Evolutionary conservation across 2,329 filamentous ascomycete species (phyloP), one percentile per base, ranked within the genome.

Genomic region (Sclerotinia trifoliorum): DNA sequence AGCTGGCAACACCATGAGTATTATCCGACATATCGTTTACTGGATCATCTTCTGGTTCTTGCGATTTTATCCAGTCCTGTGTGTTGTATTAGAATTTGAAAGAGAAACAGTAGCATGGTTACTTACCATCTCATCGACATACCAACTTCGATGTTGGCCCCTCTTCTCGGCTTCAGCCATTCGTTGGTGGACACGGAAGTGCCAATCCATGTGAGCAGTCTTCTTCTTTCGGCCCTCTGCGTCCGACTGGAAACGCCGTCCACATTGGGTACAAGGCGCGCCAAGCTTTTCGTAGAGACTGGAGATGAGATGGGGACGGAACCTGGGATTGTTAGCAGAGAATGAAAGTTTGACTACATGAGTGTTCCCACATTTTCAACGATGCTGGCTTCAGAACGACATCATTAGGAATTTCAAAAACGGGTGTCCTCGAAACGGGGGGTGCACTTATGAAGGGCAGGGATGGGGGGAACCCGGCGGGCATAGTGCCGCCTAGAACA

Each of bases 201-300:
- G 95, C 95, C 95, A 99, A 80, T 99, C 95, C 83, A 99, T 89
- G 78, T 99, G 95, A 3, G 90, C 88, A 32, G 90, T 92, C 81
- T 98, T 98, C 82, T 91, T 91, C 77, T 90, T 89, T 75, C 88
- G 91, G 17, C 94, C 94, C 72, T 91, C 88, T 17, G 89, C 87
- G 61, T 92, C 91, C 5, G 86, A 86, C 66, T 85, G 85, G 78
- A 99, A 99, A 2, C 95, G 89, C 69, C 94, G 87, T 32, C 94
- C 95, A 77, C 95, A 99, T 69, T 94, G 94, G 17, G 90, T 92
- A 78, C 95, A 99, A 68, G 94, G 91, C 69, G 93, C 91, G 0
- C 94, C 92, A 51, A 93, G 86, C 26, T 90, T 87, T 70, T 94
- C 92, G 77, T 96, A 94, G 11, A 98, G 85, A 24, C 83, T 84